These are phyloP conservation scores for Tolypocladium sp. DNA, from an alignment of 2,329 filamentous ascomycete species.

Conservation along the genomic window DNA sequence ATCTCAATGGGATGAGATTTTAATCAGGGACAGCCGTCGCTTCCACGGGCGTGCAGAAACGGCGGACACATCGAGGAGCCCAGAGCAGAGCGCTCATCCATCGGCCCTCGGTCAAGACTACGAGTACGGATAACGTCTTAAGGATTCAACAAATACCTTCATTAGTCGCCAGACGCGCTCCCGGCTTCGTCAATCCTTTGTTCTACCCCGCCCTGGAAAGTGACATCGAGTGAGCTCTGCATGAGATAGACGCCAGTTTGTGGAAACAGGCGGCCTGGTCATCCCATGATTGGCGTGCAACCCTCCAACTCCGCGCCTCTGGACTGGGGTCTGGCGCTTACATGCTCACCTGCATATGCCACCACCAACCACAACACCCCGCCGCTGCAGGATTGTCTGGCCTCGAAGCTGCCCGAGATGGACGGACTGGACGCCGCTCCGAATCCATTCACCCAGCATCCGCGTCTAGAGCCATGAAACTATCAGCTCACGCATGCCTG, in stretches of 20 bases:
- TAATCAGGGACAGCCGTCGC: not conserved
- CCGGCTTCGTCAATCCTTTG: not conserved
- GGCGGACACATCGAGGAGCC: not conserved
- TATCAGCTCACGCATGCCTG: slow-evolving; percentile 19
- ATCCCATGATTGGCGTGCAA: slow-evolving; percentile 18
- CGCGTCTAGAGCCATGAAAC: not conserved
- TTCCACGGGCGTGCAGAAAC: not conserved
- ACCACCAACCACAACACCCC: not conserved
- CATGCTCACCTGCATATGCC: slow-evolving; percentile 3
- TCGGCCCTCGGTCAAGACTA: not conserved
- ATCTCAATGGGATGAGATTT: not conserved
- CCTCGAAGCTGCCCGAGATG: not conserved
- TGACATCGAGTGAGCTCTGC: slow-evolving; percentile 6
- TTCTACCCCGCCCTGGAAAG: slow-evolving; percentile 3
- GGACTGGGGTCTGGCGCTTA: slow-evolving; percentile 16
- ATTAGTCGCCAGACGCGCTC: not conserved
- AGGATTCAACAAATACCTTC: not conserved
- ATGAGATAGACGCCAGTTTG: slow-evolving; percentile 20
- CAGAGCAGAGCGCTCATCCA: not conserved
- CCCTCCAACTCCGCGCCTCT: not conserved
- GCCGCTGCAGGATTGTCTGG: not conserved
- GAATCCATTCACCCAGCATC: not conserved
- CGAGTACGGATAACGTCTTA: no score
- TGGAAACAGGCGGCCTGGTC: slow-evolving; percentile 17
- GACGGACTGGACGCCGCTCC: not conserved